These are phyloP conservation scores for Cucumis sativus DNA, from an alignment of 306 rosid species.

Conservation along the genomic window Cucumber_9930_V3 NC_026659.2:14208501-14209000, in stretches of 20 bases:
- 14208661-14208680: slow-evolving; percentile 30
- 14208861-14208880: neutral
- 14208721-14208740: slow-evolving; percentile 91
- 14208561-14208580: slow-evolving; percentile 88
- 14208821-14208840: slow-evolving; percentile 62
- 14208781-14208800: slow-evolving; percentile 98
- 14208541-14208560: slow-evolving; percentile 97
- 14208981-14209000: neutral
- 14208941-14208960: neutral
- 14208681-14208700: slow-evolving; percentile 70
- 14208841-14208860: slow-evolving; percentile 6
- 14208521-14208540: slow-evolving; percentile 83
- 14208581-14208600: slow-evolving; percentile 21
- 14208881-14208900: neutral
- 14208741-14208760: slow-evolving; percentile 87
- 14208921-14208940: neutral
- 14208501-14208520: slow-evolving; percentile 82
- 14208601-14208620: slow-evolving; percentile 12
- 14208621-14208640: neutral
- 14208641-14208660: neutral
- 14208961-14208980: neutral
- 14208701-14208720: slow-evolving; percentile 59
- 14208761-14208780: slow-evolving; percentile 92
- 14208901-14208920: neutral
- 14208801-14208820: slow-evolving; percentile 96